Evolutionary conservation across 1,284 basidiomycete genomes (phyloP), one percentile per base, ranked within the genome.

Genomic region (Volvariella surrecta): DNA sequence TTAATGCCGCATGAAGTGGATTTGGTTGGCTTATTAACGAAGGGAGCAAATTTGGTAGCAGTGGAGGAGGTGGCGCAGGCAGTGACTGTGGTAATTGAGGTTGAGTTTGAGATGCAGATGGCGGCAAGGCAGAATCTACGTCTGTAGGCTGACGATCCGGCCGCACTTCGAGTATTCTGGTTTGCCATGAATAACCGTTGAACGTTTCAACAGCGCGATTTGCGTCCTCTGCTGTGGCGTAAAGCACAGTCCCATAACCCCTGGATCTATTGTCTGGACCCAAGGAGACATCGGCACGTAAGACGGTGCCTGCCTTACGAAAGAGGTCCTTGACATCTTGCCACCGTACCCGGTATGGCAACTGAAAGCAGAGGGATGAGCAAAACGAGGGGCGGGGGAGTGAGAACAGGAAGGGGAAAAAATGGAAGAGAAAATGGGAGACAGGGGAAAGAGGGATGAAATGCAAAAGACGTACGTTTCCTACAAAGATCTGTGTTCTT

Each of bases 291-390:
- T 97, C 95, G 4, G 95, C 94, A 28, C 95, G 82, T 16, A 97
- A 74, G 44, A 99, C 93, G 0, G 92, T 95, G 39, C 95, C 95
- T 1, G 92, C 89, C 52, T 89, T 86, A 40, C 95, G 82, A 63
- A 98, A 97, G 40, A 98, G 78, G 61, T 98, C 95, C 58, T 99
- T 98, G 51, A 99, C 78, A 64, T 99, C 95, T 67, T 97, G 93
- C 93, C 93, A 97, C 50, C 90, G 81, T 21, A 93, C 90, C 50
- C 89, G 76, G 66, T 92, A 92, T 1, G 92, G 91, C 13, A 96
- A 75, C 86, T 92, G 63, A 21, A 40, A 43, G 38, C 9, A 41
- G 32, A 37, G 40, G 18, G 32, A n/a, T 3, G 1, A 45, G 40
- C 34, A 37, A 21, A 3, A 9, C 6, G 24, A 28, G 11, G 24